Conservation (phyloP, 2,329 filamentous ascomycete genomes). For the Biscogniauxia sp. region DNA sequence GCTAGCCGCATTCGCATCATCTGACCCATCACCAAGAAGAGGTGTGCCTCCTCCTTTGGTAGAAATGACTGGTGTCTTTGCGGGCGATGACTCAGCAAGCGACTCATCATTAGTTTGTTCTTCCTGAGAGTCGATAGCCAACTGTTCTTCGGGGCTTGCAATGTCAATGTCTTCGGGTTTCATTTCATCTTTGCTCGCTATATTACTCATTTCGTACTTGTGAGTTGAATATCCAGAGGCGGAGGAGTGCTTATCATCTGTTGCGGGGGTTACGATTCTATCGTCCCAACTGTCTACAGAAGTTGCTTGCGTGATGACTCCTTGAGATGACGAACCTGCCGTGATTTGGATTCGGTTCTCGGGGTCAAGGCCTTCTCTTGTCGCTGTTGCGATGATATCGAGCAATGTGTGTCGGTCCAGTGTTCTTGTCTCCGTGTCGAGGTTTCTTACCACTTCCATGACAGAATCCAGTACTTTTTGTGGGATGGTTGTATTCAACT, state of each 20-base stretch:
- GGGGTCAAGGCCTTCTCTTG: slow-evolving; percentile 48
- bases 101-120: slow-evolving; percentile 11
- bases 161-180: slow-evolving; percentile 51
- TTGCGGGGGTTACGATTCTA: background rate
- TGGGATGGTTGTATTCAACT: slow-evolving; percentile 32
- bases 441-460: no score
- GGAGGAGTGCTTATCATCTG: slow-evolving; percentile 1
- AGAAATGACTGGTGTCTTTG: slow-evolving; percentile 6
- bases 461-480: slow-evolving; percentile 42
- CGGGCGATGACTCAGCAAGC: slow-evolving; percentile 10
- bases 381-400: slow-evolving; percentile 49
- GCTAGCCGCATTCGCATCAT: background rate
- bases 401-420: slow-evolving; percentile 45
- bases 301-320: background rate
- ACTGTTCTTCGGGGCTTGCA: slow-evolving; percentile 40
- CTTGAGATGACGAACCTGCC: slow-evolving; percentile 3
- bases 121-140: slow-evolving; percentile 30
- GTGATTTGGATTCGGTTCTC: slow-evolving; percentile 25
- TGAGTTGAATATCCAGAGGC: background rate
- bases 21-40: background rate
- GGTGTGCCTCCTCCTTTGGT: slow-evolving; percentile 11
- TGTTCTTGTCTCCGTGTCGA: slow-evolving; percentile 1
- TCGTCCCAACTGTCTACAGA: slow-evolving; percentile 4
- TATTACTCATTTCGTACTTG: slow-evolving; percentile 14
- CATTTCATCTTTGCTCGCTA: slow-evolving; percentile 28